A percentile compares a stretch with the other conserved stretches of the same genome.
phyloP scores from a whole-genome alignment of 106 monocot species.

The Apostasia ramifera region DNA sequence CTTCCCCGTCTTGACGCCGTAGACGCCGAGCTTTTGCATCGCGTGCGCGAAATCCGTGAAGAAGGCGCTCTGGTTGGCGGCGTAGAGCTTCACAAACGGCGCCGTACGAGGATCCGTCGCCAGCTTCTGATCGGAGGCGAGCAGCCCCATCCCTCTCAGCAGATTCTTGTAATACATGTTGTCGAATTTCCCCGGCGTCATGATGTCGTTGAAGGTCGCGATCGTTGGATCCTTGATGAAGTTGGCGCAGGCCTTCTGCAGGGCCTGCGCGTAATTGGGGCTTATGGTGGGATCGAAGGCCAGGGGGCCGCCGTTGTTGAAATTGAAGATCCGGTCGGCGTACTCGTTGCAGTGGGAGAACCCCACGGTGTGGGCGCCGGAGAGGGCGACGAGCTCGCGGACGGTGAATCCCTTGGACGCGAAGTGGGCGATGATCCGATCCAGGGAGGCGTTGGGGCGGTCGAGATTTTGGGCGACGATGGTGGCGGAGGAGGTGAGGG shows the following conservation, averaged over 20 bases:
- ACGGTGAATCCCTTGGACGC: constrained; percentile 30
- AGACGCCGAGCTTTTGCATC: constrained; percentile 52
- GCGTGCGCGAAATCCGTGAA: constrained; percentile 55
- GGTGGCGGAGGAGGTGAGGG: constrained; percentile 26
- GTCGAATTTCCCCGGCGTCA: constrained; percentile 56
- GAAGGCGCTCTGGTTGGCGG: constrained; percentile 41
- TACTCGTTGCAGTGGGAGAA: constrained; percentile 82
- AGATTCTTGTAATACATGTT: constrained; percentile 39
- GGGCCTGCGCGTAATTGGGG: constrained; percentile 29
- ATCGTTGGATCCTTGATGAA: constrained; percentile 28
- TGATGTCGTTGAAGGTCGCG: constrained; percentile 55
- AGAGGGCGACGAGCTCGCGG: constrained; percentile 53
- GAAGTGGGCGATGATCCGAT: constrained; percentile 32
- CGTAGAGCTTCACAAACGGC: constrained; percentile 29
- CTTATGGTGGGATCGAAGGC: constrained; percentile 33
- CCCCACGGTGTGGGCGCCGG: constrained; percentile 80
- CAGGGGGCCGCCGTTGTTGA: constrained; percentile 7
- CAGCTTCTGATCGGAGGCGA: constrained; percentile 31
- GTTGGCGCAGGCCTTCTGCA: constrained; percentile 46
- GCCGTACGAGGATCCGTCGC: constrained; percentile 8
- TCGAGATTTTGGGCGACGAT: constrained; percentile 30
- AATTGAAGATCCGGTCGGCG: constrained; percentile 31
- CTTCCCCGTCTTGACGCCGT: constrained; percentile 41
- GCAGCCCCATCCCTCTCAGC: constrained; percentile 22
- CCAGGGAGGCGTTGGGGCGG: constrained; percentile 34